These are phyloP conservation scores for Opeltia flavorubescens DNA, from an alignment of 495 filamentous ascomycete genomes.

Conservation along the genomic window DNA sequence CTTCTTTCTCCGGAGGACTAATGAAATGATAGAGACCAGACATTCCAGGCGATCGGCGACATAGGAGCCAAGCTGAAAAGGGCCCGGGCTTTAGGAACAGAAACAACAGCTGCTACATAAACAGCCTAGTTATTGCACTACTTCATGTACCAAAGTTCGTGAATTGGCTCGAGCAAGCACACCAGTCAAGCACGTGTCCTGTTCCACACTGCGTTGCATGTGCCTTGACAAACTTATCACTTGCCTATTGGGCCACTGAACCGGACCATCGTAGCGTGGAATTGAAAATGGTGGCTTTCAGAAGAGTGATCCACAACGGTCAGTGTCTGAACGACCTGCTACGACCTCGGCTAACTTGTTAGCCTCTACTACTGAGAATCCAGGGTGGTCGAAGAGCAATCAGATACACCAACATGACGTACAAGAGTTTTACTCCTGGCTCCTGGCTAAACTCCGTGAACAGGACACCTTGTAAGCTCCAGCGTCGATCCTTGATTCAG, in stretches of 20 bases:
- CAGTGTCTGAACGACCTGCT: neutral
- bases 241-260: conserved; percentile 11
- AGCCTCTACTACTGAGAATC: neutral
- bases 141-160: conserved; percentile 27
- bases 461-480: too few species aligned
- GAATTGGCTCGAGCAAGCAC: conserved; percentile 21
- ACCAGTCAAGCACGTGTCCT: neutral
- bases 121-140: conserved; percentile 25
- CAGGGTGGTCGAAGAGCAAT: conserved; percentile 2
- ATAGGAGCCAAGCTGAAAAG: neutral
- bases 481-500: too few species aligned
- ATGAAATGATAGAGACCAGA: neutral
- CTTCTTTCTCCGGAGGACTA: neutral
- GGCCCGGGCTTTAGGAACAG: conserved; percentile 3
- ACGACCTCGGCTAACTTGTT: neutral
- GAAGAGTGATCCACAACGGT: neutral
- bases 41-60: neutral
- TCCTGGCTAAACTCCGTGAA: neutral
- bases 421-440: neutral
- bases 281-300: neutral
- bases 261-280: neutral
- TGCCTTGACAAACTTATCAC: conserved; percentile 2
- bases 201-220: conserved; percentile 10
- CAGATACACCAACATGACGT: neutral
- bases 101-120: conserved; percentile 27